Conservation (phyloP, 2,329 filamentous ascomycete genomes). For the Cucurbitaria berberidis region DNA sequence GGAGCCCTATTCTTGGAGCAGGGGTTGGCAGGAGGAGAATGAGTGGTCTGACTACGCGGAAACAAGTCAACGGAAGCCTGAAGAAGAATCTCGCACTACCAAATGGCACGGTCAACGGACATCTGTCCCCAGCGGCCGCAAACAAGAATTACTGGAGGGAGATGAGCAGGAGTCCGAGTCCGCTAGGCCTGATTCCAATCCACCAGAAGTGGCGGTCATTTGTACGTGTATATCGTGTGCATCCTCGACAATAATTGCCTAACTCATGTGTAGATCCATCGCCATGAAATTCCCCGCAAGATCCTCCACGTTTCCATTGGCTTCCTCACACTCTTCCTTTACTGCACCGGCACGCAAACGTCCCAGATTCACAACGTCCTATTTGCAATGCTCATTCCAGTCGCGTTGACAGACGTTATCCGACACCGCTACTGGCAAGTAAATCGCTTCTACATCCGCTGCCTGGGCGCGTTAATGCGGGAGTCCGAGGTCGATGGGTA, state of each 20-base stretch:
- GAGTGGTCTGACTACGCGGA: constrained; percentile 60
- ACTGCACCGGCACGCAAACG: constrained; percentile 78
- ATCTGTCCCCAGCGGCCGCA: constrained; percentile 69
- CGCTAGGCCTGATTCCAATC: constrained; percentile 91
- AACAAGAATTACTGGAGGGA: constrained; percentile 81
- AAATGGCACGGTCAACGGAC: constrained; percentile 64
- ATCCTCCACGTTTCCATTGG: constrained; percentile 93
- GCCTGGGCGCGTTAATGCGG: constrained; percentile 90
- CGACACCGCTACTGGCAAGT: constrained; percentile 82
- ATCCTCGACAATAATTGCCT: constrained; percentile 7
- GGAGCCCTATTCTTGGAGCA: constrained; percentile 65
- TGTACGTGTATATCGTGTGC: constrained; percentile 55
- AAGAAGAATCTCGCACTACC: constrained; percentile 51
- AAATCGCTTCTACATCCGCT: constrained; percentile 85
- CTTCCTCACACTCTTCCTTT: constrained; percentile 88
- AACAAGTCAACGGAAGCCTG: constrained; percentile 39
- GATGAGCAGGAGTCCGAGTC: constrained; percentile 89
- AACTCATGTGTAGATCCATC: constrained; percentile 65
- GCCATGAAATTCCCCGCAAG: constrained; percentile 96
- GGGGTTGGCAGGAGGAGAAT: constrained; percentile 52
- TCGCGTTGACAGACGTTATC: constrained; percentile 79
- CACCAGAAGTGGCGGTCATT: constrained; percentile 90
- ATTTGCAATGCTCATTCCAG: constrained; percentile 80
- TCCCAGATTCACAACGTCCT: constrained; percentile 82
- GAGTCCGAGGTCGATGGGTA: constrained; percentile 93